Evolutionary conservation across 148 eudicot species (phyloP), one percentile per base, ranked within the genome.

Genomic region (Arbutus unedo): DNA sequence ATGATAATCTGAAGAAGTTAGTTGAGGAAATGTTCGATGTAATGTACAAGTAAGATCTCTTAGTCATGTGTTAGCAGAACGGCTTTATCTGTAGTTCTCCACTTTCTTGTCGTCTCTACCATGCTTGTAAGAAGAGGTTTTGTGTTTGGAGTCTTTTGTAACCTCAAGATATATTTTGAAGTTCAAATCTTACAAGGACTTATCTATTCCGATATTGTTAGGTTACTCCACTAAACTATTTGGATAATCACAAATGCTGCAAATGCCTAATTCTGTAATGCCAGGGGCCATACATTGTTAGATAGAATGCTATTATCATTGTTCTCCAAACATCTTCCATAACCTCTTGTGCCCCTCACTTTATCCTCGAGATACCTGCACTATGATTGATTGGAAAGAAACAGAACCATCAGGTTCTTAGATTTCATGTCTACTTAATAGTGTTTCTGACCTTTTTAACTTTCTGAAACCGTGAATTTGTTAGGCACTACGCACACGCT

Each of bases 11-110:
- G 93, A 92, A 91, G 88, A 91, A 89, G 77, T 89, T 97, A 86
- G 96, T 88, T 5, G 87, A 88, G 79, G 96, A 94, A 81, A 97
- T 97, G 99, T 97, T 94, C 70, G 91, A 94, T 82, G 86, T 93
- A 64, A 97, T 97, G 99, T 97, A 97, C 91, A 94, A 82, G 99
- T 94, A 75, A 90, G 89, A 80, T 83, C 79, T 72, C 13, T 43
- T 23, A 38, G 55, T 60, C 31, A 9, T 6, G 2, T 71, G n/a
- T 21, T 70, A 66, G 71, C 7, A 6, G 13, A 15, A 66, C 71
- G 23, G 31, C 6, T 25, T 25, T 66, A 41, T 66, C 43, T 23
- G 41, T 11, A 66, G 6, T 25, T 25, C 71, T 25, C 70, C 71
- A 60, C 67, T 60, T 60, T 25, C 71, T 66, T 25, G 3, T 43